Base-by-base conservation (phyloP, 345 rosid species). In the Syzygium grande region DNA sequence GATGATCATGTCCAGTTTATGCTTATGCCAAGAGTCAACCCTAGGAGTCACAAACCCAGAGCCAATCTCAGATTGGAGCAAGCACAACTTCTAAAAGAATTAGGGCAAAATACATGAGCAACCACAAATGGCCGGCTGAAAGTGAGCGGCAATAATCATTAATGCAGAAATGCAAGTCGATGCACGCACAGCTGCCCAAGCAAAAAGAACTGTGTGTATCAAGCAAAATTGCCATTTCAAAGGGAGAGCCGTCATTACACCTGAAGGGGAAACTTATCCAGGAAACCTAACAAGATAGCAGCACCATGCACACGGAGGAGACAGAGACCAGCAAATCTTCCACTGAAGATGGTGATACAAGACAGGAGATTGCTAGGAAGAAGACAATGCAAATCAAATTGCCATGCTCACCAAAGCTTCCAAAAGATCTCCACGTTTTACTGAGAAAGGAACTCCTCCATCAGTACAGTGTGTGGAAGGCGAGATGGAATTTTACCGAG, bases 401-500 rank as follows among this genome's bases (percentile, higher is more conserved):
- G 80, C 80, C 46, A 73, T 34, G 49, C 80, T 34, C 83, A 19
- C 83, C 83, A 73, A 38, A 73, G 83, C 0, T 73, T 73, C 83
- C 83, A 73, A 38, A 68, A 38, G 49, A 73, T 19, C 83, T 73
- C 83, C 14, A 1, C 59, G 0, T 84, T 84, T 52, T 55, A 84
- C 79, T 10, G 3, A 68, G 79, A 54, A 84, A 29, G 86, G 61
- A 84, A 84, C 86, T 84, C 86, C 59, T 84, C 86, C 41, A 84
- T 84, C 86, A 29, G 59, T 84, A 84, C 46, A 52, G 58, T 84
- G 86, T 30, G 17, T 84, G 41, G 86, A 53, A 52, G 55, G n/a
- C 38, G 86, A 84, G 46, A 55, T 3, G 61, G 80, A 90, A 88
- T 85, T 88, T 87, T 87, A 59, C 68, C 87, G 87, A 87, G 73